Evolutionary conservation across 1,284 basidiomycete species (phyloP).

Genomic region (Cystobasidium sp.): DNA sequence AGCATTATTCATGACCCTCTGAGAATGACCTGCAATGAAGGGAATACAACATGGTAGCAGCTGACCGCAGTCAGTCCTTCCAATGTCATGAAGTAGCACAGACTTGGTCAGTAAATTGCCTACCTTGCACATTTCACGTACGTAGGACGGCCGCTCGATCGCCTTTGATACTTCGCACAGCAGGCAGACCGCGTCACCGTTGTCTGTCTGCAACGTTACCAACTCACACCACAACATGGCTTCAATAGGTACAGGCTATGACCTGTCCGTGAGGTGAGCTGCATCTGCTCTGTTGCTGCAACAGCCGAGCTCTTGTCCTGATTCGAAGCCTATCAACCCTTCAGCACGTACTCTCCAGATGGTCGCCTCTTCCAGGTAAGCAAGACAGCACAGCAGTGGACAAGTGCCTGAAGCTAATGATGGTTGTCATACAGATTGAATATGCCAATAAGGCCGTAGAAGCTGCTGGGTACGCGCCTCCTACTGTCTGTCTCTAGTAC

Average conservation of each 20-base stretch:
- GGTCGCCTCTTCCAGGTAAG: constrained; percentile 45
- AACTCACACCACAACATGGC: constrained; percentile 32
- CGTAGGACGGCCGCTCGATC: too few relatives aligned
- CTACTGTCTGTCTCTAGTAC: too few relatives aligned
- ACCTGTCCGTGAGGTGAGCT: constrained; percentile 43
- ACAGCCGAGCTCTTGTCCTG: neutral
- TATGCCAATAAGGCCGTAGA: constrained; percentile 99
- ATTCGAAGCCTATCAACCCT: neutral
- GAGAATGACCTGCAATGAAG: too few relatives aligned
- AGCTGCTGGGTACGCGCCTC: constrained; percentile 72
- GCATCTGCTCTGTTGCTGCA: too few relatives aligned
- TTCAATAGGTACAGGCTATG: constrained; percentile 47
- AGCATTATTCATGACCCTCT: constrained; percentile 5
- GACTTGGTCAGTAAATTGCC: too few relatives aligned
- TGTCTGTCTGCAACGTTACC: neutral
- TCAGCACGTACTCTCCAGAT: constrained; percentile 44
- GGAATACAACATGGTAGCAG: too few relatives aligned
- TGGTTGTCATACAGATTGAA: constrained; percentile 70
- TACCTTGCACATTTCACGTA: neutral
- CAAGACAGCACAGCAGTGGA: neutral
- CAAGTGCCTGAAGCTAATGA: neutral
- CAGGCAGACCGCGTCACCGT: constrained; percentile 23
- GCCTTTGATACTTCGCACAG: too few relatives aligned
- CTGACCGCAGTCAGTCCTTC: too few relatives aligned
- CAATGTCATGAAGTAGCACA: too few relatives aligned